Percentiles rank a stretch among this genome's conserved stretches.
Conservation (phyloP, 1,284 basidiomycete species). For the Ganoderma resinaceum region DNA sequence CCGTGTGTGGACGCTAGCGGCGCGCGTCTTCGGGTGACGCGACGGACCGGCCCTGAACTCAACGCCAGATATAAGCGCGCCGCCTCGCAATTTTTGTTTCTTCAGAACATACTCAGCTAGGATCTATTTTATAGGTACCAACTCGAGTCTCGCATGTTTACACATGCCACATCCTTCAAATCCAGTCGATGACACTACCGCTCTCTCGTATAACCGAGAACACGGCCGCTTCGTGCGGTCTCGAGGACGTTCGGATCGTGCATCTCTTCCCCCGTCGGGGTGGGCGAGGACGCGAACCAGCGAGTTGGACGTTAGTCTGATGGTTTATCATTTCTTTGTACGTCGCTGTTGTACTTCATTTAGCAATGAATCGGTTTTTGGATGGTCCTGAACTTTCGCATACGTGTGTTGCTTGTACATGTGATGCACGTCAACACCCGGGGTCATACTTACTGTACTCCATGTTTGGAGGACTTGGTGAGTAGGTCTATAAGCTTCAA, state of each 20-base stretch:
- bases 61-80: slow-evolving; percentile 47
- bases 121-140: slow-evolving; percentile 91
- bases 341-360: not conserved
- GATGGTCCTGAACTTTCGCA: too few species aligned
- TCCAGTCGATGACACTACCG: slow-evolving; percentile 80
- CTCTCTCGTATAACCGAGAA: slow-evolving; percentile 74
- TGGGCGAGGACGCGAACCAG: slow-evolving; percentile 24
- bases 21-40: too few species aligned
- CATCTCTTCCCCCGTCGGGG: slow-evolving; percentile 17
- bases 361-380: not conserved
- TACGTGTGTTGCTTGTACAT: too few species aligned
- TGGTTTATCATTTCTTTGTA: slow-evolving; percentile 15
- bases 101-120: slow-evolving; percentile 86
- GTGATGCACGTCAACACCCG: too few species aligned
- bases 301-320: slow-evolving; percentile 29
- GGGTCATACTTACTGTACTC: too few species aligned
- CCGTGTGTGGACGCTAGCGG: too few species aligned
- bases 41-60: slow-evolving; percentile 29
- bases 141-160: slow-evolving; percentile 90
- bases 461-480: too few species aligned
- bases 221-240: slow-evolving; percentile 19
- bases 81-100: slow-evolving; percentile 49
- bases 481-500: too few species aligned
- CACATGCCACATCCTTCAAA: slow-evolving; percentile 82
- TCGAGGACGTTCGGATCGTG: slow-evolving; percentile 29